phyloP scores from a whole-genome alignment of 148 eudicot genomes.

The Polygonum aviculare region DNA sequence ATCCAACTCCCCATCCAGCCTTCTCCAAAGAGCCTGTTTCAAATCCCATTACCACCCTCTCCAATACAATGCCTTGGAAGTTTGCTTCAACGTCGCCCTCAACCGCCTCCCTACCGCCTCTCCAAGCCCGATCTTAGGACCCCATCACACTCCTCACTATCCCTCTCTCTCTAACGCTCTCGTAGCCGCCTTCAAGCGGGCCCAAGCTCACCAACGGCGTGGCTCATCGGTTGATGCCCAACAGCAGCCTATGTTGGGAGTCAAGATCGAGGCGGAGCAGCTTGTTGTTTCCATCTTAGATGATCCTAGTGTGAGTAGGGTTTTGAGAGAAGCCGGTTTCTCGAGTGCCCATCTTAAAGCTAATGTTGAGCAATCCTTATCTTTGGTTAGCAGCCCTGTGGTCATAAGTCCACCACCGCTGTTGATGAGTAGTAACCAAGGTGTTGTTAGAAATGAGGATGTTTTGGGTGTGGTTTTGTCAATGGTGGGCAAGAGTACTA shows the following conservation, averaged over 20 bases:
- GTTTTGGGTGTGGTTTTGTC: conserved; percentile 40
- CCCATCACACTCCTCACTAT: conserved; percentile 14
- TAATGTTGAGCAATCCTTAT: conserved; percentile 54
- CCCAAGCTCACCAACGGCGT: conserved; percentile 86
- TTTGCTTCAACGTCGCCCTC: conserved; percentile 32
- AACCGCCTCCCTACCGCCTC: conserved; percentile 44
- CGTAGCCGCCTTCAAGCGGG: conserved; percentile 73
- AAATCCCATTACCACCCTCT: conserved; percentile 41
- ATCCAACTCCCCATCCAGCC: conserved; percentile 37
- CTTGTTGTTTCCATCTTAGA: conserved; percentile 71
- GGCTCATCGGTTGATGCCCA: conserved; percentile 63
- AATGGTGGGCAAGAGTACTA: conserved; percentile 48
- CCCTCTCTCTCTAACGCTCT: conserved; percentile 53
- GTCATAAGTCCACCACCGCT: conserved; percentile 21
- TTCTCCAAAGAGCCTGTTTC: conserved; percentile 46
- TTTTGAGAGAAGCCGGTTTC: conserved; percentile 91
- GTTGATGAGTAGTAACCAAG: conserved; percentile 34
- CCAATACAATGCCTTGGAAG: conserved; percentile 33
- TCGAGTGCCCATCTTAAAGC: conserved; percentile 71
- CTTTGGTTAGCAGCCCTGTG: conserved; percentile 14
- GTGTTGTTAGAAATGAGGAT: conserved; percentile 30
- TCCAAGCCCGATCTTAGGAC: conserved; percentile 36
- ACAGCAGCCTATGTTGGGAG: conserved; percentile 70
- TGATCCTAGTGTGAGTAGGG: conserved; percentile 96
- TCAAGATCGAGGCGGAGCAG: conserved; percentile 79